Evolutionary conservation across 164 flowering plant genomes (phyloP), one percentile per base, ranked within the genome.

Genomic region (Aristolochia contorta): DNA sequence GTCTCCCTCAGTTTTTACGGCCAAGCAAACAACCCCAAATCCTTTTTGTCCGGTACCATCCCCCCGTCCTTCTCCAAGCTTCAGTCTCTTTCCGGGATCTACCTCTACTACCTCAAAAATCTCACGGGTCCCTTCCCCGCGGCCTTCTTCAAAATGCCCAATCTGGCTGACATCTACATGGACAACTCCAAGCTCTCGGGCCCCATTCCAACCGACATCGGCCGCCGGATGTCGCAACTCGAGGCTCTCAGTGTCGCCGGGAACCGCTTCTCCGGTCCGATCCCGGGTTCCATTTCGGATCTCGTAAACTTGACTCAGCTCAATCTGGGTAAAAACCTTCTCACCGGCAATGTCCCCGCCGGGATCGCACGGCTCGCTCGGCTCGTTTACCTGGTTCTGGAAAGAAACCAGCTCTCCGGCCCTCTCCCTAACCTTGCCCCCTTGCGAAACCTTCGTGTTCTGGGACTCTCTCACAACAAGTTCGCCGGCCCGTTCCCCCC

Each of bases 101-200:
- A 78, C 63, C 52, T 87, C 27, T 37, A 8, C 12, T 24, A 83
- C 59, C 78, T 78, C 68, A 56, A 67, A 27, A 78, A 82, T 56
- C 16, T 87, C 6, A 62, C 84, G 23, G 89, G 89, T 15, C 61
- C 72, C 2, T 82, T 87, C 30, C 91, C 91, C 16, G 64, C n/a
- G 18, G 30, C 75, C 7, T 19, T 87, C 1, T 78, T 74, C 72
- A 37, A 41, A 3, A 63, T 84, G 4, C 91, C 86, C 7, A 60
- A 68, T 0, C 65, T 87, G 19, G 19, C 8, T 0, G 74, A 2
- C 46, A 65, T 85, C 18, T 87, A 85, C 79, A 70, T 87, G 25
- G 80, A 80, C 41, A 76, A 81, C 73, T 68, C 61, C 69, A 70
- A 69, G 62, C 77, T 87, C 13, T 82, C 83, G 0, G 89, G 91